Conservation (phyloP, 169 alveolate species). For the Plasmodium fragile region DNA sequence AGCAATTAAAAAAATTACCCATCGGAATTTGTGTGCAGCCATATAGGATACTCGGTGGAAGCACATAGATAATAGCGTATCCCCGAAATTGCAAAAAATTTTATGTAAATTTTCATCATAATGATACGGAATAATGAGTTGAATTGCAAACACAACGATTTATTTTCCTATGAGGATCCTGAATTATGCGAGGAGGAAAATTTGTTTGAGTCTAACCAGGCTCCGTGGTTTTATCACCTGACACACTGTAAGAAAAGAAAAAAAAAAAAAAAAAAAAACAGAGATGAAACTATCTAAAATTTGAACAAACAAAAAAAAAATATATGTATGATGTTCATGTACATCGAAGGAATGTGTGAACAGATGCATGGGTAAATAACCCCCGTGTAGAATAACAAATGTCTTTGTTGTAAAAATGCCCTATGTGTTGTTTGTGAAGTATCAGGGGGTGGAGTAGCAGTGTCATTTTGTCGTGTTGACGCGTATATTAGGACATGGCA, state of each 20-base stretch:
- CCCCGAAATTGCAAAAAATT: not conserved
- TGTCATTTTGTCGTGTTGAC: not conserved
- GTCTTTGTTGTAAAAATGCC: not conserved
- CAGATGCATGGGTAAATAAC: not conserved
- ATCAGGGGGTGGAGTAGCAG: not conserved
- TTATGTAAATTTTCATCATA: slow-evolving; percentile 5
- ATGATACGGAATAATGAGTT: slow-evolving; percentile 18
- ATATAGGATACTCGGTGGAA: not conserved
- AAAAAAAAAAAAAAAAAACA: not conserved
- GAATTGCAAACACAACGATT: not conserved
- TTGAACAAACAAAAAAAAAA: not conserved
- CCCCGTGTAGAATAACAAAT: not conserved
- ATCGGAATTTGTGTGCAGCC: not conserved
- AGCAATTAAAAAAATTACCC: not conserved
- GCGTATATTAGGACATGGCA: not conserved
- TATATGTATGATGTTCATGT: not conserved
- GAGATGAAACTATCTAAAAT: not conserved
- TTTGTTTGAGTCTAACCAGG: slow-evolving; percentile 35
- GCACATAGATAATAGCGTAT: not conserved
- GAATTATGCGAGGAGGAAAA: slow-evolving; percentile 35
- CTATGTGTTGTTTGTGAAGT: not conserved
- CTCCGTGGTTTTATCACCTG: slow-evolving; percentile 74
- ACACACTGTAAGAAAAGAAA: slow-evolving; percentile 29
- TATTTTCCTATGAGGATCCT: slow-evolving; percentile 70
- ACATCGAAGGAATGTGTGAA: not conserved